Conservation (phyloP, 192 early-diverging fungal genomes). For the Podila epigama region DNA sequence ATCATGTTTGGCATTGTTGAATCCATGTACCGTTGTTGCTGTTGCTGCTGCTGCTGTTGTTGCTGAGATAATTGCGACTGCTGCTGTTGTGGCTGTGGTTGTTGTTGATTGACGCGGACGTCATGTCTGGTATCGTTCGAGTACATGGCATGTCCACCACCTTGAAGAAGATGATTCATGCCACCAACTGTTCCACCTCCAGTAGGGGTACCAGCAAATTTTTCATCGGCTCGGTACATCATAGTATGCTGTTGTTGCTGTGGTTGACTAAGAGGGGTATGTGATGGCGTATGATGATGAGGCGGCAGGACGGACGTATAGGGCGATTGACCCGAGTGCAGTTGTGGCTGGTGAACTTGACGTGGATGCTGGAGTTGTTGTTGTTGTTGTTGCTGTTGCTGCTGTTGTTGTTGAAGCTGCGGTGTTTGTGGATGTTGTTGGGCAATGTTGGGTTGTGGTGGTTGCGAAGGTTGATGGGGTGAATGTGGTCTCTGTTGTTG, state of each 20-base stretch:
- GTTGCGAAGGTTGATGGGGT: slow-evolving; percentile 2
- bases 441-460: background rate
- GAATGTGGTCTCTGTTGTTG: slow-evolving; percentile 7
- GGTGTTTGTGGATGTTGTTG: background rate
- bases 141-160: slow-evolving; percentile 5
- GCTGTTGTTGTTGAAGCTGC: slow-evolving; percentile 5
- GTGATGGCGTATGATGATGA: slow-evolving; percentile 1
- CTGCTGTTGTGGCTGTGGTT: slow-evolving; percentile 12
- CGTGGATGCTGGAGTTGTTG: slow-evolving; percentile 9
- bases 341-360: slow-evolving; percentile 3
- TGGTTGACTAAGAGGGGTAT: slow-evolving; percentile 6
- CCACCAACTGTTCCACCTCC: background rate
- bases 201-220: background rate
- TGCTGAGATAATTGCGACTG: background rate
- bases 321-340: background rate
- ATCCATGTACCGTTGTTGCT: slow-evolving; percentile 27
- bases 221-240: background rate
- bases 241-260: slow-evolving; percentile 11
- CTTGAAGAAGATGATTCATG: background rate
- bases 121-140: slow-evolving; percentile 9
- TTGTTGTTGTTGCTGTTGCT: slow-evolving; percentile 11
- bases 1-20: slow-evolving; percentile 10
- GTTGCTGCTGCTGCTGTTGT: slow-evolving; percentile 27
- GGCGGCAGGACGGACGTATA: slow-evolving; percentile 5
- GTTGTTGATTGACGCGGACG: slow-evolving; percentile 5